Percentiles rank a stretch among this genome's conserved stretches.
phyloP scores from a whole-genome alignment of 768 basidiomycete species.

The Sarcomyxa edulis region DNA sequence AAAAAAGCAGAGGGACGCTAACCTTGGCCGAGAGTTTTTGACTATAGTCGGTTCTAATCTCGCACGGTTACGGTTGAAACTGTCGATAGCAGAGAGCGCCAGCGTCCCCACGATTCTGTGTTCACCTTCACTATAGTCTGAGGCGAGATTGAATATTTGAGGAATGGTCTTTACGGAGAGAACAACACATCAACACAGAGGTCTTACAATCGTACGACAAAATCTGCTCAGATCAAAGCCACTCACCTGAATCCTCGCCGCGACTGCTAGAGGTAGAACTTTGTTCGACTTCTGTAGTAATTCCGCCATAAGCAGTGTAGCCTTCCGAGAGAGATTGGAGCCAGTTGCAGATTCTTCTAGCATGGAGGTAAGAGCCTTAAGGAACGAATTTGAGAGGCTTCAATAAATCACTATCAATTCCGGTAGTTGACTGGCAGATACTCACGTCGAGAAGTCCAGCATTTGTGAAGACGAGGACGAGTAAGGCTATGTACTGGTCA shows the following conservation, averaged over 20 bases:
- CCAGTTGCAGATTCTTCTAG: conserved; percentile 76
- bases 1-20: conserved; percentile 7
- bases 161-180: conserved; percentile 65
- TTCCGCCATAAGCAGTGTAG: conserved; percentile 88
- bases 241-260: conserved; percentile 77
- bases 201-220: neutral
- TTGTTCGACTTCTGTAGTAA: conserved; percentile 84
- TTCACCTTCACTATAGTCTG: conserved; percentile 71
- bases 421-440: conserved; percentile 3
- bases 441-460: conserved; percentile 86
- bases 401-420: too few relatives aligned
- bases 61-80: conserved; percentile 84
- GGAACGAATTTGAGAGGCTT: neutral
- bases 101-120: conserved; percentile 80
- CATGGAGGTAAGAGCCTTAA: conserved; percentile 78
- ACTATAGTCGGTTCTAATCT: conserved; percentile 56
- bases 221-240: neutral
- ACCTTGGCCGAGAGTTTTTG: conserved; percentile 66
- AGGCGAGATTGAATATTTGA: conserved; percentile 77
- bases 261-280: conserved; percentile 75
- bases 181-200: too few relatives aligned
- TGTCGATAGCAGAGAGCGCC: conserved; percentile 84
- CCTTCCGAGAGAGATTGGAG: conserved; percentile 78
- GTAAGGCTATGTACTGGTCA: conserved; percentile 87
- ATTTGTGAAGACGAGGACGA: conserved; percentile 79